Base-by-base conservation (phyloP, 2,329 filamentous ascomycete genomes). In the Phoma sp. region DNA sequence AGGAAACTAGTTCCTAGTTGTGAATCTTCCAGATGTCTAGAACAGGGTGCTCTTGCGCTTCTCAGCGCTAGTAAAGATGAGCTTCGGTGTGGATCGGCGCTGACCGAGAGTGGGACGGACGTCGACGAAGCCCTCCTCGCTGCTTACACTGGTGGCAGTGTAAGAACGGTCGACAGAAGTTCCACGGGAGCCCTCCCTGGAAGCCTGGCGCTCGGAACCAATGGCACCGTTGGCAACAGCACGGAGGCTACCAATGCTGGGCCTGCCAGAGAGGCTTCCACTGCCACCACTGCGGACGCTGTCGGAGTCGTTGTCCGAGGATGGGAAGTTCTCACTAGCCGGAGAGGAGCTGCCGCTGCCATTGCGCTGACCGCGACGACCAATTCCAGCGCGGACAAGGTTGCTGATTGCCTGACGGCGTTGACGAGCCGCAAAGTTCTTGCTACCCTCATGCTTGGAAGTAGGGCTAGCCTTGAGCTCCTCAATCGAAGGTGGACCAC, bases 341-440 rank as follows among this genome's bases (percentile, higher is more conserved):
- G 95, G 93, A 69, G 90, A 96, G 78, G 91, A 91, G 76, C 89
- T 93, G 55, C 90, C 91, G 58, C 80, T 80, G 73, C 87, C 88
- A 59, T 86, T 82, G 59, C 89, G 90, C 54, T 84, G 81, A 56
- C 79, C 84, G 52, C 93, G 91, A 55, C 95, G 90, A 70, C 92
- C 91, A 59, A 95, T 84, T 13, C 93, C 93, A 48, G 93, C 93
- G 61, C 90, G 90, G 58, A 97, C 90, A 44, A 99, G 84, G 72
- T 92, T 97, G 79, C 93, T 88, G 39, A 99, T 87, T 24, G 95
- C 95, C 66, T 90, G 92, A 61, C 93, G 91, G 56, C 95, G 91
- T 69, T 96, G 93, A 58, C 95, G 92, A 51, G 92, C 87, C 9
- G 90, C 89, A 77, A 99, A 99, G 80, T 99, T 99, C 85, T 97